These are phyloP conservation scores for Psilocybe mexicana DNA, from an alignment of 1,284 basidiomycete genomes.

Conservation along the genomic window DNA sequence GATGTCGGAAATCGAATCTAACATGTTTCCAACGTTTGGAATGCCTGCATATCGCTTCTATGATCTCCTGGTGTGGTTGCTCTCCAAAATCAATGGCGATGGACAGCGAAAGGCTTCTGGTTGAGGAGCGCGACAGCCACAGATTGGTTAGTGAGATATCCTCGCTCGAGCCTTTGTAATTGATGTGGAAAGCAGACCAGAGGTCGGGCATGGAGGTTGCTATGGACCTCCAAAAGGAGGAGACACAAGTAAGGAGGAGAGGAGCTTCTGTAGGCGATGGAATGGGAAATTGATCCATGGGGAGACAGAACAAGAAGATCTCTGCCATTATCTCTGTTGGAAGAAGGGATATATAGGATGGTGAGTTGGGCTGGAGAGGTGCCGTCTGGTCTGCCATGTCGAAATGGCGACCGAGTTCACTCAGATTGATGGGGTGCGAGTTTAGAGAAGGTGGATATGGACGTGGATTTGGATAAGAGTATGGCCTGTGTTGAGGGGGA, in stretches of 20 bases:
- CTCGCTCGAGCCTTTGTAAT: slow-evolving; percentile 27
- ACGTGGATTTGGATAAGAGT: slow-evolving; percentile 5
- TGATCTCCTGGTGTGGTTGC: slow-evolving; percentile 25
- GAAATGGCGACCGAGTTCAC: slow-evolving; percentile 22
- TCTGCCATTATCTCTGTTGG: slow-evolving; percentile 30
- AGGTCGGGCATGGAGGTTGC: slow-evolving; percentile 27
- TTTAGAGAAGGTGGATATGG: slow-evolving; percentile 6
- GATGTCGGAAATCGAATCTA: slow-evolving; percentile 30
- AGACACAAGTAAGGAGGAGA: slow-evolving; percentile 31
- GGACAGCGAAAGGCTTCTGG: slow-evolving; percentile 26
- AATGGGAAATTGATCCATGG: slow-evolving; percentile 24
- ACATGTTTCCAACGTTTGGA: slow-evolving; percentile 30
- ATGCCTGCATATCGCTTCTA: slow-evolving; percentile 26
- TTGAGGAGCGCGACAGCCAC: slow-evolving; percentile 29
- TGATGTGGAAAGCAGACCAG: slow-evolving; percentile 30
- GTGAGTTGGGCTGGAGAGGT: slow-evolving; percentile 3
- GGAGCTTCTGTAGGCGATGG: slow-evolving; percentile 28
- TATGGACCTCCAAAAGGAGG: slow-evolving; percentile 26
- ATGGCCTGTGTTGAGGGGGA: slow-evolving; percentile 14
- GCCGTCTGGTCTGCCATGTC: slow-evolving; percentile 7
- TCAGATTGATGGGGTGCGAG: slow-evolving; percentile 10
- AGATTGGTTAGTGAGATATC: slow-evolving; percentile 23
- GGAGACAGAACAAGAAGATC: slow-evolving; percentile 31
- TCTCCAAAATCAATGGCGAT: slow-evolving; percentile 31
- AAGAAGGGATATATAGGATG: slow-evolving; percentile 23